Conservation (phyloP, 2,329 filamentous ascomycete species). For the Fusarium sarcochroum region DNA sequence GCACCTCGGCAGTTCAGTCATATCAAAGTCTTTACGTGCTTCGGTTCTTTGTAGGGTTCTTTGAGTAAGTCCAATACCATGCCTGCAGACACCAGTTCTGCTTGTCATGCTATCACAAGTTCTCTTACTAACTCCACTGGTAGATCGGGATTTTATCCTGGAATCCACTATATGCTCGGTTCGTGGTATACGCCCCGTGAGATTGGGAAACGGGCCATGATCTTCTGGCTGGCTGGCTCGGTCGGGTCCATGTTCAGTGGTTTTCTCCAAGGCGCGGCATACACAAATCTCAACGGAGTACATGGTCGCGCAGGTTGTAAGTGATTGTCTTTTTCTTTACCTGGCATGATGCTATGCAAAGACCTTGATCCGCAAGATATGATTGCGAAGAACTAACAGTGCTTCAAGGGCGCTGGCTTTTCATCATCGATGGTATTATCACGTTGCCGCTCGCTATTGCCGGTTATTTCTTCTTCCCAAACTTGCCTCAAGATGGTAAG, state of each 20-base stretch:
- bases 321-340: neutral
- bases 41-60: constrained; percentile 39
- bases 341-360: too few species aligned
- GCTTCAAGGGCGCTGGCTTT: constrained; percentile 49
- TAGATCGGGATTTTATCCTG: constrained; percentile 66
- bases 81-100: constrained; percentile 5
- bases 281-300: constrained; percentile 31
- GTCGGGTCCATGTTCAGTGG: constrained; percentile 36
- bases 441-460: constrained; percentile 24
- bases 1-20: constrained; percentile 12
- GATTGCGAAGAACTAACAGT: too few species aligned
- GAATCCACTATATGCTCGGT: constrained; percentile 42
- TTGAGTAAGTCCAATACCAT: constrained; percentile 20
- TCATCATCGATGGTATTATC: constrained; percentile 55
- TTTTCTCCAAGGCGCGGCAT: constrained; percentile 37
- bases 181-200: constrained; percentile 44
- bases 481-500: constrained; percentile 34
- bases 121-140: too few species aligned
- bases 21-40: constrained; percentile 30
- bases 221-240: constrained; percentile 40
- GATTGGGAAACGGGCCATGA: constrained; percentile 39
- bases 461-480: constrained; percentile 50
- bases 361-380: too few species aligned
- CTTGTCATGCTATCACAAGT: constrained; percentile 25
- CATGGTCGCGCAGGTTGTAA: constrained; percentile 30